Conservation (phyloP, 768 basidiomycete species). For the Serendipita sp. region DNA sequence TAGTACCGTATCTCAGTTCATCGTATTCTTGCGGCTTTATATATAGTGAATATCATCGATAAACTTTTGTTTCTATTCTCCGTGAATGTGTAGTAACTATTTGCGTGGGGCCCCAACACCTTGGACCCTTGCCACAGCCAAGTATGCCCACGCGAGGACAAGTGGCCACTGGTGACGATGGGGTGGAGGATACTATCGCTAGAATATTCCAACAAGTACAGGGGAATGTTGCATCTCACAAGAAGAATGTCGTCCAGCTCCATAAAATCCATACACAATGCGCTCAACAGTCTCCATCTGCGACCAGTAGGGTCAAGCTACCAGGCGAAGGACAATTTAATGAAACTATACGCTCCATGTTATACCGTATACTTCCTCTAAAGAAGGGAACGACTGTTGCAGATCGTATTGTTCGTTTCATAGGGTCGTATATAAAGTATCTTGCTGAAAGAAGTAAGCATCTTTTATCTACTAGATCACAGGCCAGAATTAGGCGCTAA, state of each 20-base stretch:
- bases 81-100: too few relatives aligned
- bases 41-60: not conserved
- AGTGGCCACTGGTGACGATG: not conserved
- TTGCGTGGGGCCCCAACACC: not conserved
- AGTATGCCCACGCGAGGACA: not conserved
- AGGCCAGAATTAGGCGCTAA: not conserved
- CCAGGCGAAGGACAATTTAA: constrained; percentile 68
- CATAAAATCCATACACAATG: constrained; percentile 63
- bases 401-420: constrained; percentile 68
- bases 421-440: constrained; percentile 60
- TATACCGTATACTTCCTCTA: constrained; percentile 43
- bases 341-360: constrained; percentile 40
- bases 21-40: not conserved
- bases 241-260: constrained; percentile 73
- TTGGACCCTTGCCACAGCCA: not conserved
- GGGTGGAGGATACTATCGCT: constrained; percentile 22
- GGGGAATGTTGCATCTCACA: constrained; percentile 57
- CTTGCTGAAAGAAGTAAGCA: constrained; percentile 57
- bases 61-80: not conserved
- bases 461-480: not conserved
- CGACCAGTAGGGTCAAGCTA: constrained; percentile 36
- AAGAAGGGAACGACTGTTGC: constrained; percentile 70
- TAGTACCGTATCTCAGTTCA: constrained; percentile 6
- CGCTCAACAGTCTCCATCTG: constrained; percentile 34
- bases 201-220: constrained; percentile 74